These are phyloP conservation scores for Cairneyella variabilis DNA, from an alignment of 495 filamentous ascomycete genomes.

Conservation along the genomic window DNA sequence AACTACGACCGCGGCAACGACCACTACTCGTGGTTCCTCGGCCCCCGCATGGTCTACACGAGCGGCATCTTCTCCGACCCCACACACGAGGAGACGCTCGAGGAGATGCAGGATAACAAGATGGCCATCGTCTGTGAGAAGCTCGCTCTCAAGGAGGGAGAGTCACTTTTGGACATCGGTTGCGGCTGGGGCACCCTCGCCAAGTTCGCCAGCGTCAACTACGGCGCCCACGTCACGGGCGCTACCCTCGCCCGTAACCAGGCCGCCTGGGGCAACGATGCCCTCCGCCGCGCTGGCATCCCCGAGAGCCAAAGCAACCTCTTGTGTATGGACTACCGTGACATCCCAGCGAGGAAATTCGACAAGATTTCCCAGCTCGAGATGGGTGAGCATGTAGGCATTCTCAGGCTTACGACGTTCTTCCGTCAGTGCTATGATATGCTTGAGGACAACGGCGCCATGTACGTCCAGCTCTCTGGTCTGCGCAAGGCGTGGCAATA, in stretches of 20 bases:
- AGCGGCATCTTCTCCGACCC: conserved; percentile 74
- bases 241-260: conserved; percentile 78
- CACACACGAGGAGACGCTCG: conserved; percentile 68
- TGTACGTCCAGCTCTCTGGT: conserved; percentile 79
- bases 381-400: conserved; percentile 85
- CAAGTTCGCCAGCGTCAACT: conserved; percentile 71
- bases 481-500: conserved; percentile 78
- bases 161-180: conserved; percentile 73
- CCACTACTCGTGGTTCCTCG: conserved; percentile 84
- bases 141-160: conserved; percentile 64
- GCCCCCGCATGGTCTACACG: conserved; percentile 86
- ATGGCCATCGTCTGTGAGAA: conserved; percentile 79
- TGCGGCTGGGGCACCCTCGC: conserved; percentile 85
- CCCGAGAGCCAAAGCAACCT: conserved; percentile 66
- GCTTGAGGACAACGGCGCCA: conserved; percentile 77
- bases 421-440: conserved; percentile 71
- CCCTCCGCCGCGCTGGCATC: conserved; percentile 62
- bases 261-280: conserved; percentile 75
- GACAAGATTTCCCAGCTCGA: conserved; percentile 82
- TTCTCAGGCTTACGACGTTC: conserved; percentile 65
- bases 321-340: conserved; percentile 78
- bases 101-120: conserved; percentile 87
- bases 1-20: conserved; percentile 86
- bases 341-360: conserved; percentile 65
- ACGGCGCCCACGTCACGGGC: conserved; percentile 71